Percentiles rank a stretch among this genome's conserved stretches.
Conservation (phyloP, 495 filamentous ascomycete genomes). For the Hypoxylon subgilvum region DNA sequence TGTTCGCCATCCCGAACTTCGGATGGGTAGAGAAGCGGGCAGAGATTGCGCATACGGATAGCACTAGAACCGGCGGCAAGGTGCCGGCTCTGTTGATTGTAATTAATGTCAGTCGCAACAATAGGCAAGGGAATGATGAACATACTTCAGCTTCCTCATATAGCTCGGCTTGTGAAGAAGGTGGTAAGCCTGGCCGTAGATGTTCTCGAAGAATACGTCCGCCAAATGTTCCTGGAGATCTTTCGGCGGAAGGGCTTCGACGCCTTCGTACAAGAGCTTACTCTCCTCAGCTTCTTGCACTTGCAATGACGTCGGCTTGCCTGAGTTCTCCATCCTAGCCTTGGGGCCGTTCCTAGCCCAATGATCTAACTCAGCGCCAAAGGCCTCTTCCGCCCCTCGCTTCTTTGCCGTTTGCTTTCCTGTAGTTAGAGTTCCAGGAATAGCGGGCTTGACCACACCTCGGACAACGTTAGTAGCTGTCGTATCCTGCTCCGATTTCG, state of each 20-base stretch:
- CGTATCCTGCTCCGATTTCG: constrained; percentile 75
- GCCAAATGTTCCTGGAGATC: constrained; percentile 94
- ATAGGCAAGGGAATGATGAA: constrained; percentile 19
- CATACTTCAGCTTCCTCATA: constrained; percentile 79
- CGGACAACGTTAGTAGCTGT: constrained; percentile 46
- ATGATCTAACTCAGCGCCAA: constrained; percentile 78
- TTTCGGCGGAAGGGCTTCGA: constrained; percentile 80
- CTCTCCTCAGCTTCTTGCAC: constrained; percentile 72
- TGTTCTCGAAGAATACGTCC: constrained; percentile 93
- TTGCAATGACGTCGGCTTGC: constrained; percentile 63
- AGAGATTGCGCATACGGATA: constrained; percentile 90
- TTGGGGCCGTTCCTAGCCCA: constrained; percentile 70
- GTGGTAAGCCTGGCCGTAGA: constrained; percentile 95
- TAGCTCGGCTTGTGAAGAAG: constrained; percentile 97
- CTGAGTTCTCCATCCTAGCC: constrained; percentile 51
- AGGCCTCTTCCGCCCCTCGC: constrained; percentile 85
- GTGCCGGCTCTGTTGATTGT: constrained; percentile 52
- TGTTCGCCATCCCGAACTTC: constrained; percentile 78
- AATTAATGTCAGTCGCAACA: constrained; percentile 32
- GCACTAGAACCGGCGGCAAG: constrained; percentile 81
- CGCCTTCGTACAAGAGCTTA: constrained; percentile 77
- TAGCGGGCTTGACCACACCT: constrained; percentile 78
- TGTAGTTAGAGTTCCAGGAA: constrained; percentile 64
- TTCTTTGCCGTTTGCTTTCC: constrained; percentile 70
- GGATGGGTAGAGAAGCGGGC: constrained; percentile 96